Evolutionary conservation across 2,329 filamentous ascomycete species (phyloP).

Genomic region (Cephalotrichum gorgonifer): DNA sequence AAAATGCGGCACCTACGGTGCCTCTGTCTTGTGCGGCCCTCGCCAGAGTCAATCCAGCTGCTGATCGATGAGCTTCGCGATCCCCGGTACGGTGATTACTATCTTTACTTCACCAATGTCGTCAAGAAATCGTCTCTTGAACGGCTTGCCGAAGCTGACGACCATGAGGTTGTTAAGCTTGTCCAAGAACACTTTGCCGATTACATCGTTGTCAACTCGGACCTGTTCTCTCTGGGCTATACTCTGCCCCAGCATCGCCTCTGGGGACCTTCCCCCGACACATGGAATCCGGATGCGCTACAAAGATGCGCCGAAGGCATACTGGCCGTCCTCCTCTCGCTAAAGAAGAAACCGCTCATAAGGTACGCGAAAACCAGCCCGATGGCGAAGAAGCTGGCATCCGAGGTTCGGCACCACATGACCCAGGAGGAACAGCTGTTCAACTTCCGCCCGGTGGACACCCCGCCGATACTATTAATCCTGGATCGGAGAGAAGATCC

Average conservation of each 20-base stretch:
- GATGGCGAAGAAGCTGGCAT: conserved; percentile 83
- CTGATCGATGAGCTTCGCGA: conserved; percentile 93
- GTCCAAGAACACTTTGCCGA: conserved; percentile 97
- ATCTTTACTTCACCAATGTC: conserved; percentile 95
- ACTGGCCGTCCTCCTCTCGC: conserved; percentile 69
- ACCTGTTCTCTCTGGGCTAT: conserved; percentile 75
- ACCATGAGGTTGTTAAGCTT: conserved; percentile 89
- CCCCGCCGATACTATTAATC: conserved; percentile 82
- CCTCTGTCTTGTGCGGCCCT: conserved; percentile 85
- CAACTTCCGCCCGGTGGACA: conserved; percentile 91
- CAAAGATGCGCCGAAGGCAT: conserved; percentile 81
- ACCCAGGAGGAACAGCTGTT: conserved; percentile 95
- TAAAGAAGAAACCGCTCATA: conserved; percentile 96
- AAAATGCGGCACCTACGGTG: conserved; percentile 97
- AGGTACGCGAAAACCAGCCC: conserved; percentile 87
- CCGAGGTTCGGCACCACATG: conserved; percentile 84
- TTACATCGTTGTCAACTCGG: conserved; percentile 89
- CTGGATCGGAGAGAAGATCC: conserved; percentile 90
- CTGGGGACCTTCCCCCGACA: conserved; percentile 73
- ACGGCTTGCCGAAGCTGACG: conserved; percentile 87
- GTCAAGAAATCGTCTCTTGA: conserved; percentile 94
- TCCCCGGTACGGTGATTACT: conserved; percentile 95
- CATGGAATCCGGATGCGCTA: conserved; percentile 84
- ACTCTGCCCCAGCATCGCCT: conserved; percentile 62
- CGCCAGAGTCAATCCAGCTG: conserved; percentile 82